Evolutionary conservation across 176 grass and related monocot genomes (phyloP).

Genomic region (Triticum timopheevii): DNA sequence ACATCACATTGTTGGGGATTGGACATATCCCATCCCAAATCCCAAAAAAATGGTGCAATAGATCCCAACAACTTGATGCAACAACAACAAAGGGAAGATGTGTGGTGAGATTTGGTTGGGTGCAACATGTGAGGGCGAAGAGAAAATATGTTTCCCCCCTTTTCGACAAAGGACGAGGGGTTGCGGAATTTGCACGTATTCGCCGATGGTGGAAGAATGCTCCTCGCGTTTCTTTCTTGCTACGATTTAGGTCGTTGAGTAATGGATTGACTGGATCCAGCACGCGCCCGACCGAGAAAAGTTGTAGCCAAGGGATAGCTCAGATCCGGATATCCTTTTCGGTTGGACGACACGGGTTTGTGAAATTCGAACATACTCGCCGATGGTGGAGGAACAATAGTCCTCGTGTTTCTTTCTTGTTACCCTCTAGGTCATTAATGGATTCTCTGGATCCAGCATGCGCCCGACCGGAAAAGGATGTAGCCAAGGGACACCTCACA

Average conservation of each 20-base stretch:
- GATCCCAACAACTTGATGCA: not conserved
- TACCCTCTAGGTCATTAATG: too few species aligned
- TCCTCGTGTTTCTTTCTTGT: too few species aligned
- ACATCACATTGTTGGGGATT: not conserved
- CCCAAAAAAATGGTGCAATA: not conserved
- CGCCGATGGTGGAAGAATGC: not conserved
- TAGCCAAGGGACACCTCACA: too few species aligned
- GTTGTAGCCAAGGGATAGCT: too few species aligned
- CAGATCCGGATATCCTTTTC: too few species aligned
- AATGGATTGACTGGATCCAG: not conserved
- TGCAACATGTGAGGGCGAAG: not conserved
- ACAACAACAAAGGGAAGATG: not conserved
- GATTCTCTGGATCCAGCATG: too few species aligned
- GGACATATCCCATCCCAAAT: not conserved
- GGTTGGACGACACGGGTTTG: too few species aligned
- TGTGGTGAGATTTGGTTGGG: too few species aligned
- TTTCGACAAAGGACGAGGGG: not conserved
- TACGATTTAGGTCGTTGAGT: not conserved
- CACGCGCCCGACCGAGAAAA: too few species aligned
- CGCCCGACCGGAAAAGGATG: too few species aligned
- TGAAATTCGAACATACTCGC: too few species aligned
- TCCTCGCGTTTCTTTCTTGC: not conserved
- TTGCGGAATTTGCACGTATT: accelerated
- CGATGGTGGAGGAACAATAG: too few species aligned
- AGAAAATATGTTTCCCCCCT: accelerated